Evolutionary conservation across 768 basidiomycete species (phyloP).

Genomic region (Dentipellis fragilis): DNA sequence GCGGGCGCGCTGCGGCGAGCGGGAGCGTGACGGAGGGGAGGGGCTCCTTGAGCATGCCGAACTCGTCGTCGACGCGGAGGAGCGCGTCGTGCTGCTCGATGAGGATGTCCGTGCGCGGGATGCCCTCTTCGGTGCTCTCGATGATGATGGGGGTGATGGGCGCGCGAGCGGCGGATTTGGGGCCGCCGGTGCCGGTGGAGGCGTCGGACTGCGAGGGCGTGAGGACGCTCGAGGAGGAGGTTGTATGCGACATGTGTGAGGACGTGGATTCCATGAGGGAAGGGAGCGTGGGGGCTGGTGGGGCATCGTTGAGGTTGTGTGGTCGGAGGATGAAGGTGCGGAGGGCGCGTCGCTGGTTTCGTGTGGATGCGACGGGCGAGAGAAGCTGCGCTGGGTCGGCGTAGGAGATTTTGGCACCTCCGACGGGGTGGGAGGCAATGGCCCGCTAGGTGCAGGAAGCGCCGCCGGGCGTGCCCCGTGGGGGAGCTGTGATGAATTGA

Average conservation of each 20-base stretch:
- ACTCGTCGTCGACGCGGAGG: neutral
- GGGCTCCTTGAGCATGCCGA: slow-evolving; percentile 1
- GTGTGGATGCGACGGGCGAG: neutral
- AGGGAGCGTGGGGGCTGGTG: slow-evolving; percentile 6
- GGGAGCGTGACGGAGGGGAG: slow-evolving; percentile 1
- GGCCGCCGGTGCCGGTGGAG: neutral
- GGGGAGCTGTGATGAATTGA: neutral
- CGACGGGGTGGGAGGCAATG: neutral
- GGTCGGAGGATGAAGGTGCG: neutral
- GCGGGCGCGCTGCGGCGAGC: neutral
- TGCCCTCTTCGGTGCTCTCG: slow-evolving; percentile 4
- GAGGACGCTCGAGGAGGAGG: neutral
- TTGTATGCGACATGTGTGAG: slow-evolving; percentile 2
- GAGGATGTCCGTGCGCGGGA: slow-evolving; percentile 4
- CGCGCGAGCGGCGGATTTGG: neutral
- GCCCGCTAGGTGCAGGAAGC: neutral
- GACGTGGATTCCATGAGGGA: slow-evolving; percentile 4
- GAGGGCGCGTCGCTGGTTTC: neutral
- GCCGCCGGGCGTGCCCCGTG: neutral
- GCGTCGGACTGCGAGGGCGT: neutral
- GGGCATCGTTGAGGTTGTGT: neutral
- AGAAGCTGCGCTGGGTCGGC: neutral
- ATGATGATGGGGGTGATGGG: neutral
- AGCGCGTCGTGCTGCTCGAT: slow-evolving; percentile 1
- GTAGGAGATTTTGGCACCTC: neutral